Base-by-base conservation (phyloP, 1,139 yeast genomes). In the Lodderomyces oxycetoniae region DNA sequence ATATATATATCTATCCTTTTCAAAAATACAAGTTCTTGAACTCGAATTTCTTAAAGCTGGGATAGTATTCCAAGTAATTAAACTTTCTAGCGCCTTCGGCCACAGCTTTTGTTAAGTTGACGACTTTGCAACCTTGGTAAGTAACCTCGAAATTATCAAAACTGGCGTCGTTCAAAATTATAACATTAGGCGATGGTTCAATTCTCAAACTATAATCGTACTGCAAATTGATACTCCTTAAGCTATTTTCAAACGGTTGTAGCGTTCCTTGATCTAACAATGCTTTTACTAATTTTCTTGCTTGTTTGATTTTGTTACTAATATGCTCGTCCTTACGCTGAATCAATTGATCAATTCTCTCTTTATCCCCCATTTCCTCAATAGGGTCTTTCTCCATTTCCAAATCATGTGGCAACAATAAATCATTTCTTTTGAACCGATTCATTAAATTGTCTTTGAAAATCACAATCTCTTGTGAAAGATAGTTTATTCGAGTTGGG, bases 191-290 rank as follows among this genome's bases (percentile, higher is more conserved):
- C 21, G 86, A 61, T 1, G 96, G 97, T 32, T 82, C 75, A 35
- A 91, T 55, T 16, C 83, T 69, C 37, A 91, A 64, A 2, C 77
- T 63, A 44, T 79, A 78, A 50, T 86, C 94, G 47, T 73, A 74
- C 39, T 78, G 80, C 62, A 95, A 76, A 25, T 76, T 63, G 1
- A 86, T 65, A 1, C 93, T 82, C 40, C 86, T 72, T 20, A 75
- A 61, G 26, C 67, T 59, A 19, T 67, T 57, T 4, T 77, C 63
- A 51, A 88, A 87, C 12, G 98, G 97, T 30, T 93, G 83, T 34
- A 91, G 55, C 50, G 78, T 83, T 1, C 94, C 94, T 57, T 91
- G 98, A 50, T 87, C 95, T 9, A 91, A 59, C 2, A 91, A 43
- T 0, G 96, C 86, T 46, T 84, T 81, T 14, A 83, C 86, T 5